A percentile compares a stretch with the other conserved stretches of the same genome.
phyloP scores from a whole-genome alignment of 768 basidiomycete genomes.

The Leccinellum rugosiceps region DNA sequence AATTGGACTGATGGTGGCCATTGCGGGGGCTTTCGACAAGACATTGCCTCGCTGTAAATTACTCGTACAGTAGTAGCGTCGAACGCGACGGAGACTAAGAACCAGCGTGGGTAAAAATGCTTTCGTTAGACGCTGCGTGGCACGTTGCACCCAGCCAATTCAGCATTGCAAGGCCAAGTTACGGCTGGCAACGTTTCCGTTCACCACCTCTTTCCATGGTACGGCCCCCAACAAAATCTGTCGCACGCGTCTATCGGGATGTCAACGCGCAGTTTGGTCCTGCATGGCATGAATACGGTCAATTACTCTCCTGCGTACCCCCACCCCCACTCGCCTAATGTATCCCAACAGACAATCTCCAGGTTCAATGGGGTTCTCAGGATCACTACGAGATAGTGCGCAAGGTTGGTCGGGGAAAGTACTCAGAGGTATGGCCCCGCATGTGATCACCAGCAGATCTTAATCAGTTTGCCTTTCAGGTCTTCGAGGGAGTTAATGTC shows the following conservation, averaged over 20 bases:
- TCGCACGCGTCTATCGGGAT: slow-evolving; percentile 83
- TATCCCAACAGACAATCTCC: slow-evolving; percentile 72
- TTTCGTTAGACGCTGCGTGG: background rate
- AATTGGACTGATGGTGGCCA: slow-evolving; percentile 61
- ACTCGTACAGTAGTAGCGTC: background rate
- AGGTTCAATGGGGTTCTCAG: slow-evolving; percentile 96
- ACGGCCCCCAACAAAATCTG: slow-evolving; percentile 69
- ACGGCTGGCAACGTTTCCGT: slow-evolving; percentile 11
- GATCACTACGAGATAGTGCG: slow-evolving; percentile 98
- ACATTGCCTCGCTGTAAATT: slow-evolving; percentile 9
- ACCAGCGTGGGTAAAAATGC: slow-evolving; percentile 29
- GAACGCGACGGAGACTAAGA: background rate
- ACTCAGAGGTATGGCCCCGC: slow-evolving; percentile 69
- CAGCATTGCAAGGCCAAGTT: slow-evolving; percentile 8
- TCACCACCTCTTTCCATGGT: slow-evolving; percentile 48
- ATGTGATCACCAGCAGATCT: slow-evolving; percentile 11
- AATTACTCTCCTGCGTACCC: slow-evolving; percentile 17
- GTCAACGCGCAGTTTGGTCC: slow-evolving; percentile 86
- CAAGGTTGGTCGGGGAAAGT: slow-evolving; percentile 94
- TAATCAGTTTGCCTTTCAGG: slow-evolving; percentile 41
- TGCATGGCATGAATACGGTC: slow-evolving; percentile 96
- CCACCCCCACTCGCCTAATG: slow-evolving; percentile 10
- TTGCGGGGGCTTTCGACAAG: slow-evolving; percentile 29
- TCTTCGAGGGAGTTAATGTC: slow-evolving; percentile 91
- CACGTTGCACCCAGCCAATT: slow-evolving; percentile 16